Conservation (phyloP, 495 filamentous ascomycete genomes). For the Patellaria atrata region DNA sequence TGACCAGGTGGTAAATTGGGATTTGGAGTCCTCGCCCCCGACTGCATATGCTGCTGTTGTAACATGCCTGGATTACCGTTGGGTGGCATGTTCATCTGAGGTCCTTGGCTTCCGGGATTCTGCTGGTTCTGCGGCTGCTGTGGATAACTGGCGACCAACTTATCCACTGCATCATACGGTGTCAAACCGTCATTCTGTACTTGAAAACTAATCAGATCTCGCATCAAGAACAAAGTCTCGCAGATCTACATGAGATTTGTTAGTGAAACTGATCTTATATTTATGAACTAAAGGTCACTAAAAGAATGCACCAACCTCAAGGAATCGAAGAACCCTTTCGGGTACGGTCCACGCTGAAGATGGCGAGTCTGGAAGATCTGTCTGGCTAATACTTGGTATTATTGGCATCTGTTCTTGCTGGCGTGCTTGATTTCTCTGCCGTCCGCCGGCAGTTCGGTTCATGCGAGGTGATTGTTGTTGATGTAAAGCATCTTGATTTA, state of each 20-base stretch:
- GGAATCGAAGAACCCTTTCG: slow-evolving; percentile 20
- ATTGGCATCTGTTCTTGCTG: slow-evolving; percentile 16
- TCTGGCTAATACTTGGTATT: slow-evolving; percentile 17
- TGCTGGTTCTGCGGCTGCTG: slow-evolving; percentile 18
- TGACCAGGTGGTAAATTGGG: slow-evolving; percentile 14
- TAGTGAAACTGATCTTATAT: background rate
- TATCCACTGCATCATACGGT: slow-evolving; percentile 22
- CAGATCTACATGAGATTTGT: slow-evolving; percentile 20
- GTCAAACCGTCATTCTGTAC: slow-evolving; percentile 21
- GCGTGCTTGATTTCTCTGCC: slow-evolving; percentile 10
- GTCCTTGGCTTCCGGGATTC: slow-evolving; percentile 11
- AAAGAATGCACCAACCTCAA: slow-evolving; percentile 21
- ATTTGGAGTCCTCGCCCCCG: slow-evolving; percentile 12
- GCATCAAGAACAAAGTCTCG: slow-evolving; percentile 29
- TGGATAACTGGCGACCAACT: slow-evolving; percentile 17
- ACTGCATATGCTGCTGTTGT: slow-evolving; percentile 9
- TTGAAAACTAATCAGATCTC: slow-evolving; percentile 24
- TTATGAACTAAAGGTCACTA: background rate
- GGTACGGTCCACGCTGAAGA: slow-evolving; percentile 20
- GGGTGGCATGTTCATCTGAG: slow-evolving; percentile 18
- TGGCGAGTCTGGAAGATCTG: slow-evolving; percentile 19
- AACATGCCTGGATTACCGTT: slow-evolving; percentile 12
- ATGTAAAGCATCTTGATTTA: slow-evolving; percentile 13
- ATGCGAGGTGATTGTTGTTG: slow-evolving; percentile 27
- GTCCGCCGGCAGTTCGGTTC: slow-evolving; percentile 20